Base-by-base conservation (phyloP, 352 stramenopile species). In the Elongisporangium senticosum region DNA sequence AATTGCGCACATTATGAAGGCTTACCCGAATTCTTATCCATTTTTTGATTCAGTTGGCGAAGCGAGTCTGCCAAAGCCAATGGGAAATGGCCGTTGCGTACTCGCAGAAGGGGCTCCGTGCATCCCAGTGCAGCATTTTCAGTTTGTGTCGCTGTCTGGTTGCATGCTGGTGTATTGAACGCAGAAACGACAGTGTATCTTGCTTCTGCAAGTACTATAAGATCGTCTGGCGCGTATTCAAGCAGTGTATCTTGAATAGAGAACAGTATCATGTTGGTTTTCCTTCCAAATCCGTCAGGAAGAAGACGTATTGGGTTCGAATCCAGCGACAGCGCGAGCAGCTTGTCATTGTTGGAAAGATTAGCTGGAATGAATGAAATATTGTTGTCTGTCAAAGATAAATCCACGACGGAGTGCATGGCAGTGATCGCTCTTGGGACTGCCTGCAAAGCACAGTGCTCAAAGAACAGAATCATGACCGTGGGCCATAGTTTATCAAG, bases 311-410 rank as follows among this genome's bases (percentile, higher is more conserved):
- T 22, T 11, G 66, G 69, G 21, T 76, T 78, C 13, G 63, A 66
- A 54, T 81, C 72, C 26, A 82, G 40, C 53, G 69, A 75, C 17
- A 77, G 33, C 56, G 75, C 71, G 63, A 76, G 68, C 58, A 55
- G 67, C 2, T 47, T 56, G 2, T 54, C 22, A 17, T 51, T 21
- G 20, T 55, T 14, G 0, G 55, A 58, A 0, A 79, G 51, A 26
- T 59, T 51, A 26, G 72, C 61, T 2, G 70, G 61, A 4, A 82
- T 48, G 3, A 54, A 24, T 1, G 68, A 67, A 28, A 79, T 79
- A 43, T 71, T 73, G 68, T 79, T 79, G 37, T 57, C 70, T 23
- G 69, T 56, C 20, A 82, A 33, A 4, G 70, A 82, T 10, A 79
- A 20, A 28, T 79, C 67, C 2, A 59, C 75, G 3, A 79, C 52